These are phyloP conservation scores for Wickerhamomyces mucosus DNA, from an alignment of 805 yeast species.

Conservation along the genomic window DNA sequence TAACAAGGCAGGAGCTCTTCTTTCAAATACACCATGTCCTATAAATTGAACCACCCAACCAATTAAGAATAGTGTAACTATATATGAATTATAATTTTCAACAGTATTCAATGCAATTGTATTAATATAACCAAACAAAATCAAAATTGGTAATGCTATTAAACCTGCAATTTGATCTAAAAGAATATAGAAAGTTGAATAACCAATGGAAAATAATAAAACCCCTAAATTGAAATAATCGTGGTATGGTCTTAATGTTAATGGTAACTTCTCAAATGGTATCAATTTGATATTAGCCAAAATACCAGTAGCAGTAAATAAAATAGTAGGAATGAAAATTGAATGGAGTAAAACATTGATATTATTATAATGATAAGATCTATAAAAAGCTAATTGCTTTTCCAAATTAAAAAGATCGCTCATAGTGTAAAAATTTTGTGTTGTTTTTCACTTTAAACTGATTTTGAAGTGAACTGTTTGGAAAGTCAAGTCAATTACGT, in stretches of 20 bases:
- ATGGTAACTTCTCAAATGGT: neutral
- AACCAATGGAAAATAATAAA: conserved; percentile 31
- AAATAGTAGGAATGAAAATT: conserved; percentile 70
- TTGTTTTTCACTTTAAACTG: too few relatives aligned
- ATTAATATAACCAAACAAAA: conserved; percentile 18
- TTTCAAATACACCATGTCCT: conserved; percentile 81
- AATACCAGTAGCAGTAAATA: conserved; percentile 42
- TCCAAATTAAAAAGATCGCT: conserved; percentile 12
- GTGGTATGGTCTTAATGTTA: neutral
- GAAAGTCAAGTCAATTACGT: too few relatives aligned
- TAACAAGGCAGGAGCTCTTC: conserved; percentile 75
- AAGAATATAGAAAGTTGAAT: conserved; percentile 46
- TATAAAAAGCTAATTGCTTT: conserved; percentile 49
- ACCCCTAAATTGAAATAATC: conserved; percentile 35
- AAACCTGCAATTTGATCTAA: conserved; percentile 47
- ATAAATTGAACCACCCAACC: conserved; percentile 81
- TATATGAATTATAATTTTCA: conserved; percentile 11
- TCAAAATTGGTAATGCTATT: conserved; percentile 30
- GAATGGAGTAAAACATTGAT: conserved; percentile 70
- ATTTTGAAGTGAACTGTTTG: too few relatives aligned
- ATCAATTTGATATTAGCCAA: conserved; percentile 21
- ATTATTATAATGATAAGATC: conserved; percentile 40
- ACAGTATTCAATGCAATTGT: conserved; percentile 14
- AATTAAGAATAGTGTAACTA: conserved; percentile 31
- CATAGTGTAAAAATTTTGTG: too few relatives aligned